Evolutionary conservation across 192 early-diverging fungal genomes (phyloP).

Genomic region (Coemansia sp.): DNA sequence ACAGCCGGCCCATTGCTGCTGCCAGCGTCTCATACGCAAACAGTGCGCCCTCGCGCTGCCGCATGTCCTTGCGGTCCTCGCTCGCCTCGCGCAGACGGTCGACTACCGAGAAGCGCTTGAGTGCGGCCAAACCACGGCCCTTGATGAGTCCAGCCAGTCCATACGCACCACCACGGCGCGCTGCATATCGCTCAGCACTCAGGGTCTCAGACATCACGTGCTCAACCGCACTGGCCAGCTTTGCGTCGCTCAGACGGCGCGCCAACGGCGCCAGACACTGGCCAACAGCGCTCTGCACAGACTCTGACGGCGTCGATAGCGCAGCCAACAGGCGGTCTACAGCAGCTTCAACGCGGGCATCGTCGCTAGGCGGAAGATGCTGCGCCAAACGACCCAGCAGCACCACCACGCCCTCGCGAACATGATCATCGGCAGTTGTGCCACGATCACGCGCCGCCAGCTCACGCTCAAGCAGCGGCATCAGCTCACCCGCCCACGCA

Average conservation of each 20-base stretch:
- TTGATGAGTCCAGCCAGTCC: conserved; percentile 93
- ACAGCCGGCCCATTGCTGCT: conserved; percentile 80
- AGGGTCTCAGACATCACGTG: conserved; percentile 70
- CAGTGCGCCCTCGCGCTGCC: conserved; percentile 87
- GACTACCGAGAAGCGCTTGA: conserved; percentile 86
- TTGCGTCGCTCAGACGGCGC: conserved; percentile 65
- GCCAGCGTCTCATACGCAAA: conserved; percentile 93
- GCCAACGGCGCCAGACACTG: conserved; percentile 92
- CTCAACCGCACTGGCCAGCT: conserved; percentile 61
- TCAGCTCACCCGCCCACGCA: conserved; percentile 61
- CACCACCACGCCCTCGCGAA: conserved; percentile 91
- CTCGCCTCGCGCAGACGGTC: conserved; percentile 63
- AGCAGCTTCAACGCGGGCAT: conserved; percentile 68
- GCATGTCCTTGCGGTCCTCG: conserved; percentile 70
- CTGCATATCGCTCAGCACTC: conserved; percentile 74
- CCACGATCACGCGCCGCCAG: conserved; percentile 69
- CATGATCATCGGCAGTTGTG: conserved; percentile 77
- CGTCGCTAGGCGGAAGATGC: conserved; percentile 72
- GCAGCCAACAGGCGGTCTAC: conserved; percentile 88
- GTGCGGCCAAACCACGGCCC: conserved; percentile 81
- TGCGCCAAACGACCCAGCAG: conserved; percentile 88
- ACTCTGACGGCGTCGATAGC: conserved; percentile 88
- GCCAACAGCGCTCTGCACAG: conserved; percentile 90
- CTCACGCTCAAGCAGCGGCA: conserved; percentile 79
- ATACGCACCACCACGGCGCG: conserved; percentile 91